Evolutionary conservation across 768 basidiomycete species (phyloP).

Genomic region (Psilocybe subaeruginosa): DNA sequence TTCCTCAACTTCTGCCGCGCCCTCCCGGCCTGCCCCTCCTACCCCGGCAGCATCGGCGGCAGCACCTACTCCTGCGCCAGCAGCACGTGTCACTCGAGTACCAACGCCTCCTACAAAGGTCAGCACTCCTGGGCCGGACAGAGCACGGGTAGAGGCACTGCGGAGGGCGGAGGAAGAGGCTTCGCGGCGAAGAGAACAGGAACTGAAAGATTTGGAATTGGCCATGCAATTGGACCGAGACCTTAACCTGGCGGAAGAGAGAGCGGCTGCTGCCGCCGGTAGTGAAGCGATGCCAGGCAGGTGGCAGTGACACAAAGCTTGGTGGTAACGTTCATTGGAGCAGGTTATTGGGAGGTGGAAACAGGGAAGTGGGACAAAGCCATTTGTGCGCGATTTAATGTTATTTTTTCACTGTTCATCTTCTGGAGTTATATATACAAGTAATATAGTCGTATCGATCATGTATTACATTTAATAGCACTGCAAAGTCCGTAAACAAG

Average conservation of each 20-base stretch:
- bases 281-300: conserved; percentile 22
- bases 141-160: conserved; percentile 32
- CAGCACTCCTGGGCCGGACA: conserved; percentile 30
- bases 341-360: not conserved
- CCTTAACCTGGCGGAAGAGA: conserved; percentile 40
- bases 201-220: conserved; percentile 48
- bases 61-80: conserved; percentile 4
- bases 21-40: conserved; percentile 12
- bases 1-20: not conserved
- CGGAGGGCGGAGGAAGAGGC: conserved; percentile 42
- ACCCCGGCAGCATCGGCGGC: conserved; percentile 13
- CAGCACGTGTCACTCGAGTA: not conserved
- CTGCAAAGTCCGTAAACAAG: not conserved
- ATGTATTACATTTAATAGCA: not conserved
- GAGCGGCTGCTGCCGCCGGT: not conserved
- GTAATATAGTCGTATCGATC: not conserved
- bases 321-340: not conserved
- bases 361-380: not conserved
- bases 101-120: conserved; percentile 17
- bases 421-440: not conserved
- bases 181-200: conserved; percentile 38
- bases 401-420: not conserved
- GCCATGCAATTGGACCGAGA: conserved; percentile 57
- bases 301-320: conserved; percentile 13
- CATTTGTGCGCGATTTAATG: not conserved